A percentile compares a stretch with the other conserved stretches of the same genome.
Conservation (phyloP, 1,284 basidiomycete genomes). For the Prillingera fragicola region DNA sequence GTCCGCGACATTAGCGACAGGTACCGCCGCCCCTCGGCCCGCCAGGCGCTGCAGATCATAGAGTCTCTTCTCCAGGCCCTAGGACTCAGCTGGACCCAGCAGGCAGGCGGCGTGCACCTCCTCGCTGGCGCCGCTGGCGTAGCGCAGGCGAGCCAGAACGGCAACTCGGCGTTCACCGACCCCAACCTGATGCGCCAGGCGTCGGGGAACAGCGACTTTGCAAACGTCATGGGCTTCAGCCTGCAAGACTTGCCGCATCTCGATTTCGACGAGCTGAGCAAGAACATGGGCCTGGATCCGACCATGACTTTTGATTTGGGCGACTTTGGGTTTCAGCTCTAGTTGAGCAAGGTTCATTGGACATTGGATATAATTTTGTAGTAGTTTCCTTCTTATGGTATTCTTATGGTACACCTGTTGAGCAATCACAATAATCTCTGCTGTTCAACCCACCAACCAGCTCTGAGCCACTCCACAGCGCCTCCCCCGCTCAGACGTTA, state of each 20-base stretch:
- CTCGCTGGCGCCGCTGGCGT: no score
- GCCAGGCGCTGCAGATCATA: slow-evolving; percentile 7
- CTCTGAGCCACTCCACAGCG: no score
- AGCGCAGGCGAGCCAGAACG: no score
- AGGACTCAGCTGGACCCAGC: slow-evolving; percentile 1
- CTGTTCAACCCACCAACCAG: no score
- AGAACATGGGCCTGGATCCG: slow-evolving; percentile 1
- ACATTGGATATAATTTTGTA: no score
- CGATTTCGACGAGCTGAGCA: slow-evolving; percentile 10
- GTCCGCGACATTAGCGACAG: slow-evolving; percentile 4
- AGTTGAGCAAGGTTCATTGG: no score
- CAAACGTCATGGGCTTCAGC: not conserved
- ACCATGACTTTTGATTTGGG: not conserved
- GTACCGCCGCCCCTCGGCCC: slow-evolving; percentile 8
- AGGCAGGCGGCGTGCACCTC: no score
- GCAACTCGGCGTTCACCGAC: not conserved
- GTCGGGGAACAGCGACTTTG: no score
- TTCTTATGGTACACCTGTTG: no score
- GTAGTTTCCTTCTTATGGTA: no score
- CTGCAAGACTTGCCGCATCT: slow-evolving; percentile 9
- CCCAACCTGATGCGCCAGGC: not conserved
- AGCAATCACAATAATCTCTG: no score
- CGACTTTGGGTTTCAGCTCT: not conserved
- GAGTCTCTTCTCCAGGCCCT: slow-evolving; percentile 6
- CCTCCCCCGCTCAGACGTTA: no score